Evolutionary conservation across 2,329 filamentous ascomycete genomes (phyloP).

Genomic region (Talaromyces atroroseus): DNA sequence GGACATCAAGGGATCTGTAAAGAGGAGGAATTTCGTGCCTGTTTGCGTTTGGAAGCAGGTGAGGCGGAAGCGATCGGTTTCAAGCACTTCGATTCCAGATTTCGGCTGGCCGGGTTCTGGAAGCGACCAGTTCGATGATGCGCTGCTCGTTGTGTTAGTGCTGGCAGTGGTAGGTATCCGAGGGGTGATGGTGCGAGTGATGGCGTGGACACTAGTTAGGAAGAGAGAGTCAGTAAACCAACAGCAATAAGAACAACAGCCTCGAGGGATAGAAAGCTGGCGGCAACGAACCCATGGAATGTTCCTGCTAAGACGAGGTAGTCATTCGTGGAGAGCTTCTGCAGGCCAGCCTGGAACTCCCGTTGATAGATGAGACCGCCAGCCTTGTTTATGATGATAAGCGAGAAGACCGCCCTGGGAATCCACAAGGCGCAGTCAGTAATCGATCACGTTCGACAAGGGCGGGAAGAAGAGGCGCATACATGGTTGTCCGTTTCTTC

Average conservation of each 20-base stretch:
- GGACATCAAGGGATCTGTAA: conserved; percentile 80
- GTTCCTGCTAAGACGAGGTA: conserved; percentile 94
- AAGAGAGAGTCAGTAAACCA: neutral
- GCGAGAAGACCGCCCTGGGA: conserved; percentile 84
- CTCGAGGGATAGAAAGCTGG: neutral
- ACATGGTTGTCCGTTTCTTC: neutral
- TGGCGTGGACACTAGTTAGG: conserved; percentile 54
- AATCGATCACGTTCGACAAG: neutral
- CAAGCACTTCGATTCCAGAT: conserved; percentile 81
- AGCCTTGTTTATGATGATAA: conserved; percentile 98
- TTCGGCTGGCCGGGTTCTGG: conserved; percentile 29
- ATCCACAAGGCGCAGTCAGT: neutral
- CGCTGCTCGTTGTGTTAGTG: conserved; percentile 24
- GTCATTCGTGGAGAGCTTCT: conserved; percentile 89
- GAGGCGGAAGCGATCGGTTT: conserved; percentile 88
- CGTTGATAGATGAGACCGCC: conserved; percentile 95
- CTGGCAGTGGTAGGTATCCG: conserved; percentile 28
- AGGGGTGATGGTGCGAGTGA: conserved; percentile 52
- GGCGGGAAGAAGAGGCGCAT: neutral
- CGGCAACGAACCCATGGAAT: conserved; percentile 67
- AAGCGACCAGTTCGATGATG: conserved; percentile 22
- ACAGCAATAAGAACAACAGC: neutral
- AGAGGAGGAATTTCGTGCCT: conserved; percentile 90
- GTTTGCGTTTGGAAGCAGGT: conserved; percentile 95
- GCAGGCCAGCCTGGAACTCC: conserved; percentile 80